phyloP scores from a whole-genome alignment of 257 asterid species.

The Solanum verrucosum region DNA sequence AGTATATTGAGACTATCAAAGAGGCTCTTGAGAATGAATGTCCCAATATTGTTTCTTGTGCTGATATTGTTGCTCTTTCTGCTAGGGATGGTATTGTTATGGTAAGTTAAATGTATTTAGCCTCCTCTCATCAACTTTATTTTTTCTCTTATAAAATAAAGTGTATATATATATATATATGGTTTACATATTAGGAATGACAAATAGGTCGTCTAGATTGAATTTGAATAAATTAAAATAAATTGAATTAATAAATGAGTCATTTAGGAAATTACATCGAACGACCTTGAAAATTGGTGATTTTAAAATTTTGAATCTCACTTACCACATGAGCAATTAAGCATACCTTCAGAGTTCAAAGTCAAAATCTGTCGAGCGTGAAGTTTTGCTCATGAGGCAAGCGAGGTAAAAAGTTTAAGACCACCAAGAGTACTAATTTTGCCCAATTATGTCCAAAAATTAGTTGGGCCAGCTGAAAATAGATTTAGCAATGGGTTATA shows the following conservation, averaged over 20 bases:
- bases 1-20: constrained; percentile 51
- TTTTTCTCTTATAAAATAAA: background rate
- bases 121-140: background rate
- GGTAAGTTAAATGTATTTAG: constrained; percentile 24
- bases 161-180: no score
- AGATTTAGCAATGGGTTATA: no score
- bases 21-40: constrained; percentile 56
- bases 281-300: background rate
- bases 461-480: background rate
- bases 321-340: background rate
- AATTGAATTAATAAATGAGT: background rate
- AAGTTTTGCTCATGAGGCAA: background rate
- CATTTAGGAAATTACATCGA: no score
- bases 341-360: background rate
- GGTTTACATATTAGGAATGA: background rate
- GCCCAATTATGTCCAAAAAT: background rate
- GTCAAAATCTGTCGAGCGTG: background rate
- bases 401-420: background rate
- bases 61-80: constrained; percentile 76
- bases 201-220: background rate
- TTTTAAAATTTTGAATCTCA: background rate
- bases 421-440: background rate
- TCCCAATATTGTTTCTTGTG: constrained; percentile 73
- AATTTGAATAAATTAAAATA: background rate
- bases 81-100: constrained; percentile 63